Base-by-base conservation (phyloP, 2,329 filamentous ascomycete genomes). In the Colletotrichum coccodes region DNA sequence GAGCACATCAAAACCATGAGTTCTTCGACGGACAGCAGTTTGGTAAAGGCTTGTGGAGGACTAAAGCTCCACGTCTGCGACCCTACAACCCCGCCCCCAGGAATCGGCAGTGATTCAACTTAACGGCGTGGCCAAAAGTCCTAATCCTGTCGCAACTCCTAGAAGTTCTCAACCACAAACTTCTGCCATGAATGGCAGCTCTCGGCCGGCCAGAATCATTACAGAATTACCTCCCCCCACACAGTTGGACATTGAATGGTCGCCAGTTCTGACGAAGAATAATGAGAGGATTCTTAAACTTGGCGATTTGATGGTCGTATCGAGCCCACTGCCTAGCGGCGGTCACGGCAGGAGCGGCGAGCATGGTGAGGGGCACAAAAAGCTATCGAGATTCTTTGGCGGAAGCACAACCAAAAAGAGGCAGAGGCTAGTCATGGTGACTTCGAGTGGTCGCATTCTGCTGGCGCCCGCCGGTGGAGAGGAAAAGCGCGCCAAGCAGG, bases 191-290 rank as follows among this genome's bases (percentile, higher is more conserved):
- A 88, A 87, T 60, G 84, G 84, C 40, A 78, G 80, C 38, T 82
- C 84, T 30, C 85, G 94, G 63, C 92, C 94, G 36, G 87, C 93
- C 2, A 87, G 94, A 70, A 90, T 98, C 69, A 97, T 99, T 70
- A 98, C 96, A 1, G 96, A 99, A 79, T 86, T 99, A 11, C 94
- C 96, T 18, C 95, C 96, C n/a, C 96, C 96, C 0, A 97, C 93
- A 58, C 96, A 98, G 79, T 85, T 99, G 30, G 96, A 99, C 76
- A 97, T 99, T 65, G 96, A 99, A 80, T 99, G 96, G 96, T 98
- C 95, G 0, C 96, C 96, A 1, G 95, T 99, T 5, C 84, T 99
- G 63, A 98, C 93, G 11, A 91, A 91, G 75, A 91, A 90, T 68
- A 98, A 98, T 76, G 96, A 99, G 80, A 90, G 96, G 40, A 99